Evolutionary conservation across 2,329 filamentous ascomycete species (phyloP).

Genomic region (Fusarium nurragi): DNA sequence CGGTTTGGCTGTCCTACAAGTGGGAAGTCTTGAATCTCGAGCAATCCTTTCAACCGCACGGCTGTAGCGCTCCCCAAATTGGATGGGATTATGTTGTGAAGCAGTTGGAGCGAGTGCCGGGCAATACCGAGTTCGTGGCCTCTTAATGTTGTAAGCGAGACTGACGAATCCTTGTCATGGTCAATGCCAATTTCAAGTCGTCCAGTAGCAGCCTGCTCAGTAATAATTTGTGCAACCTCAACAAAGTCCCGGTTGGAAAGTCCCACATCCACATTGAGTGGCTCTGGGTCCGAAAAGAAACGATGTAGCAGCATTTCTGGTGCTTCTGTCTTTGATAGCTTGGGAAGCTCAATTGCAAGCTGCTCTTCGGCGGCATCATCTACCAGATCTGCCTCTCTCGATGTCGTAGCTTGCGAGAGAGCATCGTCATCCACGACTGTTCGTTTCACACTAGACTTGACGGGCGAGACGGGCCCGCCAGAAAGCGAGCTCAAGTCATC

Average conservation of each 20-base stretch:
- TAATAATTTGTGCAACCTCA: slow-evolving; percentile 74
- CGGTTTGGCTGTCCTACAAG: slow-evolving; percentile 62
- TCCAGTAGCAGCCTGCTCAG: slow-evolving; percentile 72
- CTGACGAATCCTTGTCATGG: slow-evolving; percentile 27
- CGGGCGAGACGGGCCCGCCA: slow-evolving; percentile 60
- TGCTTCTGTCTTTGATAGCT: slow-evolving; percentile 58
- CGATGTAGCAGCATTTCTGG: slow-evolving; percentile 61
- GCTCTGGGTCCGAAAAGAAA: slow-evolving; percentile 69
- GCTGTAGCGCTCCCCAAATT: slow-evolving; percentile 54
- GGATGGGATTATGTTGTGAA: slow-evolving; percentile 56
- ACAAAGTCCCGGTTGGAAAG: slow-evolving; percentile 69
- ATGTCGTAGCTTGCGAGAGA: slow-evolving; percentile 61
- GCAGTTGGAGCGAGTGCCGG: slow-evolving; percentile 60
- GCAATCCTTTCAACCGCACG: slow-evolving; percentile 57
- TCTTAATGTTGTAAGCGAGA: slow-evolving; percentile 46
- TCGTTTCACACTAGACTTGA: slow-evolving; percentile 59
- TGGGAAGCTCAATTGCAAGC: slow-evolving; percentile 60
- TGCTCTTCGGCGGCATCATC: slow-evolving; percentile 58
- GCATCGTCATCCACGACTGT: slow-evolving; percentile 64
- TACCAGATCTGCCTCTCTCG: slow-evolving; percentile 58
- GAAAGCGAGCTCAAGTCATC: slow-evolving; percentile 63
- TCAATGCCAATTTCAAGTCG: slow-evolving; percentile 50
- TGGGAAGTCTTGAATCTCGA: slow-evolving; percentile 68
- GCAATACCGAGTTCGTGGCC: slow-evolving; percentile 56
- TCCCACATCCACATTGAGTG: slow-evolving; percentile 56